Conservation (phyloP, 345 rosid genomes). For the Hevea brasiliensis region DNA sequence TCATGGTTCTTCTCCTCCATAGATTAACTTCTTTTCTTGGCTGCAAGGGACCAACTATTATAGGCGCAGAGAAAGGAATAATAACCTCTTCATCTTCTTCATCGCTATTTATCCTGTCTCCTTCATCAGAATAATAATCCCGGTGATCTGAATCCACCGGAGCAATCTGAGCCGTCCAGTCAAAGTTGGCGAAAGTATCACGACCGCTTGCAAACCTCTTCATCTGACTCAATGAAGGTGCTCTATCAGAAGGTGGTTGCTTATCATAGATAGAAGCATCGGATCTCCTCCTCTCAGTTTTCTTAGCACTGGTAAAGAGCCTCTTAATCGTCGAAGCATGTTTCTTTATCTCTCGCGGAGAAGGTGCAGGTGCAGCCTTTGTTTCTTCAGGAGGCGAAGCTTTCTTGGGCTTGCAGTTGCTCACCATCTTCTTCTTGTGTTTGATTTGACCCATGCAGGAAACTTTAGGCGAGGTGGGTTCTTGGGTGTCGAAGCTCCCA, state of each 20-base stretch:
- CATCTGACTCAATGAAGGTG: conserved; percentile 69
- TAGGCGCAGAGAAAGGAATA: conserved; percentile 78
- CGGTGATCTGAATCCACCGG: conserved; percentile 43
- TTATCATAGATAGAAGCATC: conserved; percentile 9
- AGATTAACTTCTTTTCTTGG: conserved; percentile 74
- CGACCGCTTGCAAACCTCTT: conserved; percentile 77
- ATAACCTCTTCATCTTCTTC: conserved; percentile 39
- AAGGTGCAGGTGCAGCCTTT: conserved; percentile 12
- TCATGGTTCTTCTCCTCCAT: conserved; percentile 89
- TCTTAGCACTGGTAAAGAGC: conserved; percentile 33
- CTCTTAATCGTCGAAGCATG: conserved; percentile 45
- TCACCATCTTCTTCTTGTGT: conserved; percentile 41
- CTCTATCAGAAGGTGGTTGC: conserved; percentile 28
- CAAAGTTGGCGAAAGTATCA: conserved; percentile 53
- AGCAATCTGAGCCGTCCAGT: conserved; percentile 66
- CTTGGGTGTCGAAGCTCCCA: conserved; percentile 32
- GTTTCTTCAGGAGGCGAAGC: conserved; percentile 12
- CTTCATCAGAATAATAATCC: conserved; percentile 47
- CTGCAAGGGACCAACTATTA: conserved; percentile 41
- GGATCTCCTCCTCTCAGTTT: conserved; percentile 26
- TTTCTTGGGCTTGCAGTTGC: background rate
- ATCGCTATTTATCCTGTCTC: background rate
- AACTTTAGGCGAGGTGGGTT: conserved; percentile 85
- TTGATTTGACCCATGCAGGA: conserved; percentile 95
- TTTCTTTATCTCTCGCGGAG: conserved; percentile 26